Evolutionary conservation across 1,284 basidiomycete species (phyloP).

Genomic region (Erythrobasidium hasegawianum): DNA sequence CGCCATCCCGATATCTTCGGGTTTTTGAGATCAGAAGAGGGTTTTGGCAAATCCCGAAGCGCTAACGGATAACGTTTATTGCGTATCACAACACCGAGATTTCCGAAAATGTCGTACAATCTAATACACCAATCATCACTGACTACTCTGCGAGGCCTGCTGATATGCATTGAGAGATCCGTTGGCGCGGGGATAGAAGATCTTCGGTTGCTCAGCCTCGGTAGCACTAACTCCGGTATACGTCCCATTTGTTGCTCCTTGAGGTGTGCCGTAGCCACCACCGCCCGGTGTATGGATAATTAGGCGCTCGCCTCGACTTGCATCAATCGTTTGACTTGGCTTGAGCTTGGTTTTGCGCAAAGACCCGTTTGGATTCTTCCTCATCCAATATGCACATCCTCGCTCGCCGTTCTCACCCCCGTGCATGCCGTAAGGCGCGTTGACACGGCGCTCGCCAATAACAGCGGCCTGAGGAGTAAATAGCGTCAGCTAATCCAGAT

Average conservation of each 20-base stretch:
- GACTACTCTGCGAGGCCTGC: constrained; percentile 15
- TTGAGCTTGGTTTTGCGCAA: constrained; percentile 36
- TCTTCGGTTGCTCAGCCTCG: constrained; percentile 3
- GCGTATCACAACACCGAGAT: no score
- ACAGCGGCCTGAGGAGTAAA: constrained; percentile 37
- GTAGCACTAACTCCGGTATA: not conserved
- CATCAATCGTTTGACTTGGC: constrained; percentile 65
- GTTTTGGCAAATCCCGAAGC: no score
- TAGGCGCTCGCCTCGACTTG: constrained; percentile 76
- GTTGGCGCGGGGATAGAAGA: constrained; percentile 17
- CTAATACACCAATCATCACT: no score
- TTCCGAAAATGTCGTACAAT: no score
- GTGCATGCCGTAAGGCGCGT: constrained; percentile 82
- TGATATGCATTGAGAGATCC: constrained; percentile 21
- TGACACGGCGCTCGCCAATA: constrained; percentile 69
- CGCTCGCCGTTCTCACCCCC: constrained; percentile 74
- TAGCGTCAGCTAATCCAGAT: constrained; percentile 37
- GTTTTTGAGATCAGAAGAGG: no score
- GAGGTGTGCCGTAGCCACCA: constrained; percentile 71
- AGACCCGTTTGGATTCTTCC: constrained; percentile 44
- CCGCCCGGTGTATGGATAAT: constrained; percentile 87
- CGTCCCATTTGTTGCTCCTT: not conserved
- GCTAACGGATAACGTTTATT: no score
- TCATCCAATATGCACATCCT: constrained; percentile 55
- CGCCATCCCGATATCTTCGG: no score